Evolutionary conservation across 2,329 filamentous ascomycete species (phyloP), one percentile per base, ranked within the genome.

Genomic region (Aureobasidium sp.): DNA sequence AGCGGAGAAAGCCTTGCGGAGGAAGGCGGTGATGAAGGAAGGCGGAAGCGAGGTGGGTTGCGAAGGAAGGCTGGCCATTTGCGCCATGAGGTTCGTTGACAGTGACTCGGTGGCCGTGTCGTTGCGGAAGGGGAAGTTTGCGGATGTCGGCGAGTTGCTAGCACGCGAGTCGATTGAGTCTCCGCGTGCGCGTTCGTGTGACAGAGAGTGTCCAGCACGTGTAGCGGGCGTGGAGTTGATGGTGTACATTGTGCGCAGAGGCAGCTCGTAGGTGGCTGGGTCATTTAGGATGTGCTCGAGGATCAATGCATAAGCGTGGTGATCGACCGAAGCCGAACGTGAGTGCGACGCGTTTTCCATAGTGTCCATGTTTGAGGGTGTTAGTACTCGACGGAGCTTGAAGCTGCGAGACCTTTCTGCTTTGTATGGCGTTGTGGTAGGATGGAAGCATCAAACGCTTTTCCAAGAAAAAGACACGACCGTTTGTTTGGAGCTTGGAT

Each of bases 161-260:
- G 66, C 66, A 50, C 35, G 57, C 33, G 45, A 50, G 57, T 60
- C 57, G 35, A 60, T 42, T 7, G 57, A 60, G 57, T 50, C 42
- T 19, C 42, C 57, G 14, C 57, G 57, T 8, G 57, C 33, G 45
- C 57, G 57, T 42, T 19, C 2, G 2, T 60, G 57, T 17, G 45
- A 60, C 72, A 72, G 37, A 4, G 71, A 71, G 9, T 74, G 70
- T 5, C 73, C 67, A 27, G 24, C 59, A 56, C 77, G 79, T 19
- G 83, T 79, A 19, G 81, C 79, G 15, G 57, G 57, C 2, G 57
- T 60, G 64, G 81, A 84, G 69, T 88, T 88, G 71, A 88, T 77
- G 29, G 81, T 81, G 75, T 87, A 87, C 82, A 87, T 87, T 65
- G 83, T 86, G 62, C 85, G 81, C 31, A 88, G 77, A 22, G 85